Evolutionary conservation across 1,284 basidiomycete genomes (phyloP).

Genomic region (Coriolopsis trogii): DNA sequence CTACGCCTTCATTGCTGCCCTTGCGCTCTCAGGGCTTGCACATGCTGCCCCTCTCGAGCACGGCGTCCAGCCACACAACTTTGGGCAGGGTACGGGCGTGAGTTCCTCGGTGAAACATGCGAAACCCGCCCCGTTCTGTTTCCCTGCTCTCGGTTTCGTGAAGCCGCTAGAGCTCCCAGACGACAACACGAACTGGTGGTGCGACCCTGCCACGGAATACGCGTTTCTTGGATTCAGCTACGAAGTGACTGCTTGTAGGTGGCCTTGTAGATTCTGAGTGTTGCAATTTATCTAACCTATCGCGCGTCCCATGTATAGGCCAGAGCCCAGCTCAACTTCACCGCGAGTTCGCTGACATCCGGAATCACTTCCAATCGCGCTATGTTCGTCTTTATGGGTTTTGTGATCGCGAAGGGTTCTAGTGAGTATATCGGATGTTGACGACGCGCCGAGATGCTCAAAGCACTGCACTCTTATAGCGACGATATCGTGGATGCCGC

Average conservation of each 20-base stretch:
- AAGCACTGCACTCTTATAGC: conserved; percentile 27
- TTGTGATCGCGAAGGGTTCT: conserved; percentile 68
- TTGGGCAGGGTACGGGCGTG: background rate
- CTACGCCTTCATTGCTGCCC: conserved; percentile 7
- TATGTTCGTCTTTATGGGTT: conserved; percentile 74
- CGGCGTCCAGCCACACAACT: conserved; percentile 18
- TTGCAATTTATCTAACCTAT: background rate
- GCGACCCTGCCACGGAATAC: conserved; percentile 60
- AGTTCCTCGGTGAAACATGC: background rate
- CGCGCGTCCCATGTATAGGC: conserved; percentile 23
- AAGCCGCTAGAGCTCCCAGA: conserved; percentile 55
- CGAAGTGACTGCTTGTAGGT: conserved; percentile 50
- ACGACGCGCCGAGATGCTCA: background rate
- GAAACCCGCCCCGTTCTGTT: conserved; percentile 41
- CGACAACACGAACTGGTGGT: conserved; percentile 63
- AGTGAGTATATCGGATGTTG: conserved; percentile 42
- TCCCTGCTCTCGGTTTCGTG: conserved; percentile 58
- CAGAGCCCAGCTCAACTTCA: conserved; percentile 46
- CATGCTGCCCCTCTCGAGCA: conserved; percentile 13
- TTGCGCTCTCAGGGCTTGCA: conserved; percentile 13
- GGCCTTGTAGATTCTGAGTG: background rate
- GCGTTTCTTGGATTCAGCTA: conserved; percentile 78
- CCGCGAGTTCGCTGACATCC: conserved; percentile 66
- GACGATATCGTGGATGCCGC: conserved; percentile 74
- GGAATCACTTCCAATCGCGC: conserved; percentile 59